Evolutionary conservation across 2,329 filamentous ascomycete genomes (phyloP).

Genomic region (Talaromyces amestolkiae): DNA sequence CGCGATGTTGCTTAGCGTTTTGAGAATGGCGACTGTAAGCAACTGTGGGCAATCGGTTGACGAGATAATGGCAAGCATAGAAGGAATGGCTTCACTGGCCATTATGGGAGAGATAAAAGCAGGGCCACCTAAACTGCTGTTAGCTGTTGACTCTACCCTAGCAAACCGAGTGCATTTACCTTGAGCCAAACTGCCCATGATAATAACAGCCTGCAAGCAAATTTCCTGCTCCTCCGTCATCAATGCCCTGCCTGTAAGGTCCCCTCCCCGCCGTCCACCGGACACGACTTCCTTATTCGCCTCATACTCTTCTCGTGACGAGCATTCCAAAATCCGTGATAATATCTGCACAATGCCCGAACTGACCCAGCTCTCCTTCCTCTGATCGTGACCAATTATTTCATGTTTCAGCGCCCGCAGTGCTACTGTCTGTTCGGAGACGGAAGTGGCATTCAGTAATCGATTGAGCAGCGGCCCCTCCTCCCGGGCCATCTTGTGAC

Average conservation of each 20-base stretch:
- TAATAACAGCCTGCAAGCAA: slow-evolving; percentile 74
- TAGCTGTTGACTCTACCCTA: slow-evolving; percentile 17
- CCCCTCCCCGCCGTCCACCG: slow-evolving; percentile 29
- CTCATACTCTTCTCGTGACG: slow-evolving; percentile 40
- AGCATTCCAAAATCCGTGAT: slow-evolving; percentile 42
- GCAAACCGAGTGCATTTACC: slow-evolving; percentile 54
- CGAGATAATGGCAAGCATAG: slow-evolving; percentile 69
- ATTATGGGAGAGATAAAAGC: slow-evolving; percentile 74
- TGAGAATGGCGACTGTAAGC: slow-evolving; percentile 70
- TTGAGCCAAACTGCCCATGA: slow-evolving; percentile 81
- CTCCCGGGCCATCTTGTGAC: slow-evolving; percentile 54
- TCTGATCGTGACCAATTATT: slow-evolving; percentile 79
- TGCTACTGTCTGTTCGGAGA: slow-evolving; percentile 49
- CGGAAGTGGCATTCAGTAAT: slow-evolving; percentile 53
- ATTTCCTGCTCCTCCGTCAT: slow-evolving; percentile 62
- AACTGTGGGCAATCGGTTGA: slow-evolving; percentile 62
- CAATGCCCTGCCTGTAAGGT: slow-evolving; percentile 39
- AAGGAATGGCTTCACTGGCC: slow-evolving; percentile 63
- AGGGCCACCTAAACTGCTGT: slow-evolving; percentile 63
- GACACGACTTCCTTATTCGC: slow-evolving; percentile 30
- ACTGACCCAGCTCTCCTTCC: slow-evolving; percentile 75
- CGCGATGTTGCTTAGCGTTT: slow-evolving; percentile 68
- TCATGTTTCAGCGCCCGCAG: slow-evolving; percentile 82
- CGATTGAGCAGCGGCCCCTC: slow-evolving; percentile 56
- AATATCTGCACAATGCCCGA: slow-evolving; percentile 62